These are phyloP conservation scores for Ogataea minuta DNA, from an alignment of 805 yeast genomes.

Conservation along the genomic window DNA sequence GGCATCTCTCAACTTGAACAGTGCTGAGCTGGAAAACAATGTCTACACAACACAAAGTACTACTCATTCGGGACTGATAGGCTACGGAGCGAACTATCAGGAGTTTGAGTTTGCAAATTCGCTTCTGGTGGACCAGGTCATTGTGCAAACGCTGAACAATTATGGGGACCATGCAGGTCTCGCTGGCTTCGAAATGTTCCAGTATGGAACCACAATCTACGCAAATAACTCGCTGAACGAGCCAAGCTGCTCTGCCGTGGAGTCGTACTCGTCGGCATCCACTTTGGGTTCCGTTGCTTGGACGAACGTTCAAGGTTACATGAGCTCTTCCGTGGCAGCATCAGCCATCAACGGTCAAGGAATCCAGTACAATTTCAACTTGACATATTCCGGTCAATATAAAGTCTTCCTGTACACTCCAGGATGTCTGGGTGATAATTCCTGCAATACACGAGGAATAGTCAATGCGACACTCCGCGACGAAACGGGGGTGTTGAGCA, in stretches of 20 bases:
- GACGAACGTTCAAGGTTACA: conserved; percentile 22
- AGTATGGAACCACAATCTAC: conserved; percentile 56
- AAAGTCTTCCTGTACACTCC: conserved; percentile 77
- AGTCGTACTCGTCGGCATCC: conserved; percentile 10
- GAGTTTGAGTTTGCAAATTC: conserved; percentile 80
- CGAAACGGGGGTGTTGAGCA: conserved; percentile 43
- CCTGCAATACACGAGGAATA: conserved; percentile 70
- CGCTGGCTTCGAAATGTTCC: conserved; percentile 70
- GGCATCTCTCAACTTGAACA: conserved; percentile 3
- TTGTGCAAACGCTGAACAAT: conserved; percentile 61
- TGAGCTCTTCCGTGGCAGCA: conserved; percentile 28
- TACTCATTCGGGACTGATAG: conserved; percentile 24
- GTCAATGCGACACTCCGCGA: conserved; percentile 71
- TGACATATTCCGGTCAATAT: conserved; percentile 72
- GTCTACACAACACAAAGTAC: conserved; percentile 16
- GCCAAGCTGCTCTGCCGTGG: conserved; percentile 48
- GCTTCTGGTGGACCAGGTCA: conserved; percentile 57
- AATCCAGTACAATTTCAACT: conserved; percentile 62
- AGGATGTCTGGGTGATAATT: conserved; percentile 68
- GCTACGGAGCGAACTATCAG: conserved; percentile 54
- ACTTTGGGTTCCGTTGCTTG: conserved; percentile 25
- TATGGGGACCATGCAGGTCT: conserved; percentile 71
- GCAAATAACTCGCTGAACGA: conserved; percentile 75
- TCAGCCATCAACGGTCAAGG: conserved; percentile 34
- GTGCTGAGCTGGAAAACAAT: conserved; percentile 4